phyloP scores from a whole-genome alignment of 495 filamentous ascomycete species.

The Immersiella caudata region DNA sequence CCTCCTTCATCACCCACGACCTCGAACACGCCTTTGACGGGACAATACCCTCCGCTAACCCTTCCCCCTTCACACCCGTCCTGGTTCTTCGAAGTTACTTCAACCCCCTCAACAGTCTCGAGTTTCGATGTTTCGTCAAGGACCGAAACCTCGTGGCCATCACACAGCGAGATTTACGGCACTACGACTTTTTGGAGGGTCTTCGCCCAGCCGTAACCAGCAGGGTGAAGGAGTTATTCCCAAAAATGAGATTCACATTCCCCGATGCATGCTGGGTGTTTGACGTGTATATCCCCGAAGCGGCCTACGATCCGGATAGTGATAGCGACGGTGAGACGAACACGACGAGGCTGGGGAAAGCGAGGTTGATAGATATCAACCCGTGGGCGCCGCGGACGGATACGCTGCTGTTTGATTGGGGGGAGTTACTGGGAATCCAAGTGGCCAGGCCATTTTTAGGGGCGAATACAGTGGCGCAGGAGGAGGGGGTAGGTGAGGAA shows the following conservation, averaged over 20 bases:
- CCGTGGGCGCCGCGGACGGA: constrained; percentile 93
- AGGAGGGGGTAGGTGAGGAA: constrained; percentile 35
- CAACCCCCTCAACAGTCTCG: constrained; percentile 82
- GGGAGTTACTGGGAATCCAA: constrained; percentile 75
- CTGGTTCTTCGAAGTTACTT: constrained; percentile 85
- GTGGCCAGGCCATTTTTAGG: constrained; percentile 56
- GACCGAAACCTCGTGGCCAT: constrained; percentile 76
- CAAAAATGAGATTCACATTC: constrained; percentile 72
- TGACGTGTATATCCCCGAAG: constrained; percentile 86
- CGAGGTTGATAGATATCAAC: constrained; percentile 92
- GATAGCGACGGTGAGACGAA: constrained; percentile 14
- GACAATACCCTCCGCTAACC: constrained; percentile 49
- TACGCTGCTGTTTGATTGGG: constrained; percentile 85
- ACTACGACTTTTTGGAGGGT: constrained; percentile 77
- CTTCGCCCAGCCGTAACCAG: constrained; percentile 64
- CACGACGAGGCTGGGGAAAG: constrained; percentile 47
- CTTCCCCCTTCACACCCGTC: constrained; percentile 44
- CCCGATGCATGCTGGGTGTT: constrained; percentile 84
- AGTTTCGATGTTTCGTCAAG: constrained; percentile 94
- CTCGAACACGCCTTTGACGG: constrained; percentile 90
- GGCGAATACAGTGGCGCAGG: constrained; percentile 34
- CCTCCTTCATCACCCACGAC: constrained; percentile 92
- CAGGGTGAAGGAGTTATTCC: constrained; percentile 72
- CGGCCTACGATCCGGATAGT: constrained; percentile 68
- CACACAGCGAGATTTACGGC: constrained; percentile 85